phyloP scores from a whole-genome alignment of 805 yeast species.

The Candida berthetii region DNA sequence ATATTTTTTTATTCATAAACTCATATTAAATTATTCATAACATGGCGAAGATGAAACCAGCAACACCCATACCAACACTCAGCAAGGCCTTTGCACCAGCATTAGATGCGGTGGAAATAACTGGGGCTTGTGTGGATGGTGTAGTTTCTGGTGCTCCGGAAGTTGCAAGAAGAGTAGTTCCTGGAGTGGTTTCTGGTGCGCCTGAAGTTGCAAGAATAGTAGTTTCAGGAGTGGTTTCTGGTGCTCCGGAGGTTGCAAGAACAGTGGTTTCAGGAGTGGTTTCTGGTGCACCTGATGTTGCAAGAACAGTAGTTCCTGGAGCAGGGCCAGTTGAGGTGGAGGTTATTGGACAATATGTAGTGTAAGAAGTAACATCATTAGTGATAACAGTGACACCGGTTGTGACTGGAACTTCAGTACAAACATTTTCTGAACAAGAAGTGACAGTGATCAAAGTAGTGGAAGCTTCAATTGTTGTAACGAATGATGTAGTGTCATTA shows the following conservation, averaged over 20 bases:
- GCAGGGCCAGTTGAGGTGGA: too few species aligned
- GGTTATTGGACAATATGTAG: too few species aligned
- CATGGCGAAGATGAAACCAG: neutral
- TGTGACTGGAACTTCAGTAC: conserved; percentile 18
- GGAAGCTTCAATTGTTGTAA: conserved; percentile 16
- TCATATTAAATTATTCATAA: too few species aligned
- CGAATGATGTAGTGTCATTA: neutral
- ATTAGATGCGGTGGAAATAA: neutral
- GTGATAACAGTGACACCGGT: conserved; percentile 20
- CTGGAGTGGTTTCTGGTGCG: neutral
- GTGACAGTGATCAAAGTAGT: conserved; percentile 27
- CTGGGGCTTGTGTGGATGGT: too few species aligned
- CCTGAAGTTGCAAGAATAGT: neutral
- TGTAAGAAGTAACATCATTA: too few species aligned
- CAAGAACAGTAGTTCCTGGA: too few species aligned
- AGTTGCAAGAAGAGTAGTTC: neutral
- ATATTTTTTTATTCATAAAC: too few species aligned
- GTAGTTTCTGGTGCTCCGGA: neutral
- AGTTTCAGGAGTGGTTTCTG: too few species aligned
- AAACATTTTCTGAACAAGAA: conserved; percentile 15
- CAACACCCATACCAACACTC: neutral
- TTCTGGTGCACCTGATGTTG: too few species aligned
- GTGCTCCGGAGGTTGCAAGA: too few species aligned
- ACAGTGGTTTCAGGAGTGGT: too few species aligned
- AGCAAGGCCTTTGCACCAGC: neutral